A percentile compares a stretch with the other conserved stretches of the same genome.
phyloP scores from a whole-genome alignment of 768 basidiomycete genomes.

The Lactifluus piperatus region DNA sequence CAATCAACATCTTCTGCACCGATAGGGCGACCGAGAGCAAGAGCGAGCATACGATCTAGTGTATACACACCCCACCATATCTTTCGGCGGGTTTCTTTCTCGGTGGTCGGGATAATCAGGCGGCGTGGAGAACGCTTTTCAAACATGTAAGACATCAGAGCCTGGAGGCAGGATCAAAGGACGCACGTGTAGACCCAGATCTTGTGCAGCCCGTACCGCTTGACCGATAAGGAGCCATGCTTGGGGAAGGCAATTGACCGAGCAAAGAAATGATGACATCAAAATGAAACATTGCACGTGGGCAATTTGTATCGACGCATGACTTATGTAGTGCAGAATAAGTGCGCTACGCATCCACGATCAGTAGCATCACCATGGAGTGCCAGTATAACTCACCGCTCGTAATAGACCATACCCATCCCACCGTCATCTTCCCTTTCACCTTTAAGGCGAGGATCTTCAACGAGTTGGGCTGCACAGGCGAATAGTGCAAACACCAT shows the following conservation, averaged over 20 bases:
- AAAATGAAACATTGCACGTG: conserved; percentile 89
- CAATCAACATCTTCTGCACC: conserved; percentile 87
- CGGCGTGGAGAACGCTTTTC: conserved; percentile 73
- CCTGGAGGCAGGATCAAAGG: conserved; percentile 1
- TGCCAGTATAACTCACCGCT: conserved; percentile 46
- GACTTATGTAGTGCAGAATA: conserved; percentile 86
- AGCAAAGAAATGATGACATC: conserved; percentile 85
- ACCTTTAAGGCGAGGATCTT: conserved; percentile 57
- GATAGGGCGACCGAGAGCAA: conserved; percentile 80
- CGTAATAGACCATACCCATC: conserved; percentile 85
- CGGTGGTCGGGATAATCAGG: conserved; percentile 56
- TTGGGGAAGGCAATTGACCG: conserved; percentile 88
- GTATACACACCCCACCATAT: conserved; percentile 95
- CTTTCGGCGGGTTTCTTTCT: conserved; percentile 85
- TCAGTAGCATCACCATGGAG: neutral
- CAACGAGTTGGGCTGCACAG: conserved; percentile 72
- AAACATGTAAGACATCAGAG: conserved; percentile 19
- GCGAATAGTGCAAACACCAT: conserved; percentile 86
- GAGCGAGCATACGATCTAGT: conserved; percentile 85
- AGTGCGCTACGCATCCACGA: conserved; percentile 50
- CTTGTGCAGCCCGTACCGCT: conserved; percentile 82
- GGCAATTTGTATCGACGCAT: conserved; percentile 72
- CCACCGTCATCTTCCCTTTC: conserved; percentile 67
- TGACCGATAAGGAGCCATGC: conserved; percentile 91
- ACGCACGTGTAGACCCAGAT: conserved; percentile 85